These are phyloP conservation scores for Isatis lusitanica DNA, from an alignment of 441 rosid genomes.

Conservation along the genomic window DNA sequence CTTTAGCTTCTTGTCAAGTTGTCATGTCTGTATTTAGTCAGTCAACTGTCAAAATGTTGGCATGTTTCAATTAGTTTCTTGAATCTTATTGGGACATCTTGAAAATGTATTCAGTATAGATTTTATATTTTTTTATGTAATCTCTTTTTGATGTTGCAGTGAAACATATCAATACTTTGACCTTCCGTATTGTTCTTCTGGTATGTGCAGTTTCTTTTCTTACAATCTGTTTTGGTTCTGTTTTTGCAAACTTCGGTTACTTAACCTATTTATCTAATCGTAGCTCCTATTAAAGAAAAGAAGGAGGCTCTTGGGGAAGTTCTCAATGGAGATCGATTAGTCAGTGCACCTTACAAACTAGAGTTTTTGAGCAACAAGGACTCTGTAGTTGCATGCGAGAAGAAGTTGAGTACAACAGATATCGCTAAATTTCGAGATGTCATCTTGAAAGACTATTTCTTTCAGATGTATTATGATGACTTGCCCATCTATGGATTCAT, in stretches of 20 bases:
- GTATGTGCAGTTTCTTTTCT: background rate
- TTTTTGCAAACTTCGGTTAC: background rate
- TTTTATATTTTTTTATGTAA: background rate
- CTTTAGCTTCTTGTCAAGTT: too few relatives aligned
- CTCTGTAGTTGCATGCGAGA: conserved; percentile 26
- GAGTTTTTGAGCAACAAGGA: conserved; percentile 23
- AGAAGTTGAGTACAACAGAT: conserved; percentile 40
- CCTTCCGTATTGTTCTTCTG: conserved; percentile 32
- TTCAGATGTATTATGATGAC: conserved; percentile 70
- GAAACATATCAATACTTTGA: conserved; percentile 33
- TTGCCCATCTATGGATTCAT: conserved; percentile 62
- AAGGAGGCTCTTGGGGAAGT: conserved; percentile 44
- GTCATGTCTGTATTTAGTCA: too few relatives aligned
- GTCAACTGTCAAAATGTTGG: too few relatives aligned
- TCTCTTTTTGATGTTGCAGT: background rate
- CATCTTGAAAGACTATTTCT: conserved; percentile 51
- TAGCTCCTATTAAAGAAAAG: conserved; percentile 32
- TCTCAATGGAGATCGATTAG: conserved; percentile 46
- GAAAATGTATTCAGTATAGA: too few relatives aligned
- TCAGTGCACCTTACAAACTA: conserved; percentile 25
- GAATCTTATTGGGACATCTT: background rate
- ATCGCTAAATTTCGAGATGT: conserved; percentile 47
- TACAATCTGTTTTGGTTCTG: background rate
- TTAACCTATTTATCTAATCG: background rate
- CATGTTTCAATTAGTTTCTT: background rate